Evolutionary conservation across 306 rosid species (phyloP).

Genomic region (Trifolium repens): DNA sequence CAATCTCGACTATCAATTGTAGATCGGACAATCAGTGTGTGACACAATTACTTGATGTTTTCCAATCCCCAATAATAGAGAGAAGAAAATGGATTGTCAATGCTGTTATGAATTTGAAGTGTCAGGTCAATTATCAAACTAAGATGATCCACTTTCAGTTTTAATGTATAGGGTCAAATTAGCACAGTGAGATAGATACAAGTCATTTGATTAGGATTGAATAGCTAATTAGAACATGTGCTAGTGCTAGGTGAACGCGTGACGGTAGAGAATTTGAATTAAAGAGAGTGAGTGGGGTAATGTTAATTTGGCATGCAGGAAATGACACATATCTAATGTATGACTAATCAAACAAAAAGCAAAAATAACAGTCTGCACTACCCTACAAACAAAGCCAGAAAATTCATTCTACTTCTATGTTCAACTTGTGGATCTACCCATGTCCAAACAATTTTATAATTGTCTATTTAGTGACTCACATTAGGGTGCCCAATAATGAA

Average conservation of each 20-base stretch:
- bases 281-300: background rate
- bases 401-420: background rate
- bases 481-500: conserved; percentile 1
- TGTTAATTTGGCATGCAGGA: background rate
- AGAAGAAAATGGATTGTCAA: too few relatives aligned
- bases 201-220: background rate
- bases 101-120: background rate
- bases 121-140: too few relatives aligned
- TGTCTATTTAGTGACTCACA: conserved; percentile 13
- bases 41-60: too few relatives aligned
- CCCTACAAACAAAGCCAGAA: too few relatives aligned
- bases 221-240: background rate
- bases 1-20: too few relatives aligned
- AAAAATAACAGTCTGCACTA: too few relatives aligned
- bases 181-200: background rate
- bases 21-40: too few relatives aligned
- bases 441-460: too few relatives aligned
- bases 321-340: conserved; percentile 24
- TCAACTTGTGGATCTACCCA: background rate
- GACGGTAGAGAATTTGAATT: background rate
- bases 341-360: background rate
- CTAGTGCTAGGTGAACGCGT: background rate
- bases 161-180: background rate
- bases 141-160: too few relatives aligned
- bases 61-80: background rate